These are phyloP conservation scores for Lepiota venenata DNA, from an alignment of 768 basidiomycete species.

Conservation along the genomic window DNA sequence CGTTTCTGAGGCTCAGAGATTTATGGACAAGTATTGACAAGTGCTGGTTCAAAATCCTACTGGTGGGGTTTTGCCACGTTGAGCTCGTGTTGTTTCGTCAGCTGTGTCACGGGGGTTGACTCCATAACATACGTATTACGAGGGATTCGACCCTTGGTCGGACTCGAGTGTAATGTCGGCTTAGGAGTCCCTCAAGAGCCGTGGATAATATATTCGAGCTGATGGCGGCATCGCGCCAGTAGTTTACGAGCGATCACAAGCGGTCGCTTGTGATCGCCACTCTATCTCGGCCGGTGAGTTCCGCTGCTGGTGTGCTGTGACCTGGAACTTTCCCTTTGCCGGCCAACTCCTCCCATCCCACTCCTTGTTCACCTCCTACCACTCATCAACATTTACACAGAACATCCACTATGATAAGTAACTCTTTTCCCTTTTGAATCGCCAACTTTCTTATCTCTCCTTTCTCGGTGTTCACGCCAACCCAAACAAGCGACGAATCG, in stretches of 20 bases:
- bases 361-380: not conserved
- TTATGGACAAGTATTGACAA: too few relatives aligned
- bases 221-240: too few relatives aligned
- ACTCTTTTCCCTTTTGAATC: not conserved
- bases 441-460: constrained; percentile 14
- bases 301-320: constrained; percentile 8
- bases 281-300: constrained; percentile 12
- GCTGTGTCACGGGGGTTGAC: too few relatives aligned
- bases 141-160: too few relatives aligned
- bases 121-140: too few relatives aligned
- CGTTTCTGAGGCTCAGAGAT: too few relatives aligned
- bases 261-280: not conserved
- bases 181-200: too few relatives aligned
- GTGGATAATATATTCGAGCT: too few relatives aligned
- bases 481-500: constrained; percentile 88
- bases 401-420: constrained; percentile 16
- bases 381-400: not conserved
- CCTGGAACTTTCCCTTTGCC: constrained; percentile 6
- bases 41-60: too few relatives aligned
- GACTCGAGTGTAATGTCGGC: too few relatives aligned
- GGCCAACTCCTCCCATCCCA: not conserved
- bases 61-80: too few relatives aligned
- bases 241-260: not conserved
- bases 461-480: constrained; percentile 53
- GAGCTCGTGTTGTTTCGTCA: too few relatives aligned